These are phyloP conservation scores for Teratosphaeria epicoccoides DNA, from an alignment of 2,329 filamentous ascomycete genomes.

Conservation along the genomic window DNA sequence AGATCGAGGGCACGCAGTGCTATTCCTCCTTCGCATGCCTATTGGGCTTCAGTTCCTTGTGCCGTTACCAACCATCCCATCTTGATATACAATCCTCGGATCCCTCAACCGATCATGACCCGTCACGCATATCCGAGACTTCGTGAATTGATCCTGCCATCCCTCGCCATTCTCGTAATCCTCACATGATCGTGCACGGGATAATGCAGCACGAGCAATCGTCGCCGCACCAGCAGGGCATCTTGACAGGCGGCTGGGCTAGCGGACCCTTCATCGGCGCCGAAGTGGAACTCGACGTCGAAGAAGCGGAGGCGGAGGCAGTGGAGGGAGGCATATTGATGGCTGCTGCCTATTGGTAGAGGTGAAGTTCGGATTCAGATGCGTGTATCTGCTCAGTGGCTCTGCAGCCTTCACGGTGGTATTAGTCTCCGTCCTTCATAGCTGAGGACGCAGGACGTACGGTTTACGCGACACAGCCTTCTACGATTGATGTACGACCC, in stretches of 20 bases:
- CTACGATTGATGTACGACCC: not conserved
- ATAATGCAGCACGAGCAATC: conserved; percentile 20
- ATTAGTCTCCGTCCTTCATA: not conserved
- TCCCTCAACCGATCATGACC: not conserved
- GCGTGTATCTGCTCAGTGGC: not conserved
- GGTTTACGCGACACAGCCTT: not conserved
- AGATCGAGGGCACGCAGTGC: too few species aligned
- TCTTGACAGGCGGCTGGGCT: conserved; percentile 18
- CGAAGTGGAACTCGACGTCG: conserved; percentile 7
- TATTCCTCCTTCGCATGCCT: too few species aligned
- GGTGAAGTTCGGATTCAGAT: not conserved
- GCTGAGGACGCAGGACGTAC: not conserved
- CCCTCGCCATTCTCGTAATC: not conserved
- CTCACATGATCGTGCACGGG: conserved; percentile 17
- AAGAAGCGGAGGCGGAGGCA: not conserved
- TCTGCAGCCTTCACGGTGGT: not conserved
- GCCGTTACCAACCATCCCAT: not conserved
- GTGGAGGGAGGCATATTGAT: not conserved
- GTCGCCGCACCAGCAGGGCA: conserved; percentile 26
- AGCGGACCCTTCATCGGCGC: conserved; percentile 12
- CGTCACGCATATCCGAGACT: not conserved
- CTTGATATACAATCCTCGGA: not conserved
- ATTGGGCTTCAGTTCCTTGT: not conserved
- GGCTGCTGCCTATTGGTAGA: not conserved
- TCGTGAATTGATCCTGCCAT: not conserved